phyloP scores from a whole-genome alignment of 129 eudicot species.

The Helichrysum umbraculigerum region DNA sequence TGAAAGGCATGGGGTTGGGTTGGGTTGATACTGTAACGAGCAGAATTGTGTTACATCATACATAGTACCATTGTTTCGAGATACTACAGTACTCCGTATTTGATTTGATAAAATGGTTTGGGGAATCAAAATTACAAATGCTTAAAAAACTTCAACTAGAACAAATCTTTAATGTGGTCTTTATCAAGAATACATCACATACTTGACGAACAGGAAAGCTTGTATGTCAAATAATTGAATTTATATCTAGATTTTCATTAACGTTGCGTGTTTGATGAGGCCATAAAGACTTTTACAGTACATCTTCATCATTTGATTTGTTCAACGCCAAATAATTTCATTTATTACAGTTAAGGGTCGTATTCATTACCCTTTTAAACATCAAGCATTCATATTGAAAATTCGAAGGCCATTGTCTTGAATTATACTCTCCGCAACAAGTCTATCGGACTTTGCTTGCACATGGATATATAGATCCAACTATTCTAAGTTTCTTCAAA shows the following conservation, averaged over 20 bases:
- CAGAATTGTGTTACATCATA: not conserved
- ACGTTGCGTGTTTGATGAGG: not conserved
- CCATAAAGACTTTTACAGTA: not conserved
- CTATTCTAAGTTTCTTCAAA: too few relatives aligned
- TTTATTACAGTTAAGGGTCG: too few relatives aligned
- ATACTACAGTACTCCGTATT: not conserved
- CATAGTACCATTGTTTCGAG: not conserved
- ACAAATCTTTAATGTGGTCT: too few relatives aligned
- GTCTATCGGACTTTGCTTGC: too few relatives aligned
- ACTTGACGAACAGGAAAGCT: too few relatives aligned
- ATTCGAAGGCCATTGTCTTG: not conserved
- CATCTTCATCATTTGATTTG: not conserved
- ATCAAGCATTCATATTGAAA: not conserved
- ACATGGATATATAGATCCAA: too few relatives aligned
- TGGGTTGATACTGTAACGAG: conserved; percentile 2
- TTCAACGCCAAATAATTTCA: not conserved
- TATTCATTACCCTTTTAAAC: not conserved
- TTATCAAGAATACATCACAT: too few relatives aligned
- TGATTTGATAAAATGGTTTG: not conserved
- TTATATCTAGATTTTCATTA: too few relatives aligned
- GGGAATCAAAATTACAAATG: too few relatives aligned
- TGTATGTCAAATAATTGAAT: too few relatives aligned
- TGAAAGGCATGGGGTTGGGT: not conserved
- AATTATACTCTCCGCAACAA: too few relatives aligned
- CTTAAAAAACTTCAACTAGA: too few relatives aligned